Evolutionary conservation across 2,329 filamentous ascomycete species (phyloP).

Genomic region (Cercospora janseana): DNA sequence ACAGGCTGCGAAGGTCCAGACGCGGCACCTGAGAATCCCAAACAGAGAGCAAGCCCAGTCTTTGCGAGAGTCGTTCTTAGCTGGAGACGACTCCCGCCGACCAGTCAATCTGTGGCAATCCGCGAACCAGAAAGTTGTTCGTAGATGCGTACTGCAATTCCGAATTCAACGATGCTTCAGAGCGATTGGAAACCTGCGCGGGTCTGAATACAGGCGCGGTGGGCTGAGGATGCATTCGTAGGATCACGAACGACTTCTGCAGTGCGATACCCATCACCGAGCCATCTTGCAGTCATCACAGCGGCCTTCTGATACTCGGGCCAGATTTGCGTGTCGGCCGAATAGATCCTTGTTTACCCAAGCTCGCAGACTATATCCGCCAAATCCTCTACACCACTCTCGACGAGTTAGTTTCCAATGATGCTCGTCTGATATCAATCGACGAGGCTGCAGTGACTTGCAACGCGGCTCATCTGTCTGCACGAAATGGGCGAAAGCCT

Average conservation of each 20-base stretch:
- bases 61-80: slow-evolving; percentile 69
- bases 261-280: slow-evolving; percentile 62
- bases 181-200: slow-evolving; percentile 52
- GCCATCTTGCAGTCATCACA: slow-evolving; percentile 73
- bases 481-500: slow-evolving; percentile 55
- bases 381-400: slow-evolving; percentile 48
- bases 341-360: slow-evolving; percentile 38
- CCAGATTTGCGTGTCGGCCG: slow-evolving; percentile 65
- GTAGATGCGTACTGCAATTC: slow-evolving; percentile 39
- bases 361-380: slow-evolving; percentile 58
- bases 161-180: slow-evolving; percentile 40
- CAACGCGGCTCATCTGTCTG: slow-evolving; percentile 53
- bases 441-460: slow-evolving; percentile 48
- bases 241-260: slow-evolving; percentile 52
- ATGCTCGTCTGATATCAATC: slow-evolving; percentile 42
- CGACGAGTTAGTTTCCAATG: slow-evolving; percentile 47
- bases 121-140: slow-evolving; percentile 57
- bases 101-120: slow-evolving; percentile 61
- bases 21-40: slow-evolving; percentile 61
- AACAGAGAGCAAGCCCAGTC: slow-evolving; percentile 57
- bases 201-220: slow-evolving; percentile 46
- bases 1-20: slow-evolving; percentile 56
- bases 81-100: slow-evolving; percentile 60
- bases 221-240: slow-evolving; percentile 49
- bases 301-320: slow-evolving; percentile 68